Conservation (phyloP, 352 stramenopile genomes). For the Globisporangium sylvaticum region DNA sequence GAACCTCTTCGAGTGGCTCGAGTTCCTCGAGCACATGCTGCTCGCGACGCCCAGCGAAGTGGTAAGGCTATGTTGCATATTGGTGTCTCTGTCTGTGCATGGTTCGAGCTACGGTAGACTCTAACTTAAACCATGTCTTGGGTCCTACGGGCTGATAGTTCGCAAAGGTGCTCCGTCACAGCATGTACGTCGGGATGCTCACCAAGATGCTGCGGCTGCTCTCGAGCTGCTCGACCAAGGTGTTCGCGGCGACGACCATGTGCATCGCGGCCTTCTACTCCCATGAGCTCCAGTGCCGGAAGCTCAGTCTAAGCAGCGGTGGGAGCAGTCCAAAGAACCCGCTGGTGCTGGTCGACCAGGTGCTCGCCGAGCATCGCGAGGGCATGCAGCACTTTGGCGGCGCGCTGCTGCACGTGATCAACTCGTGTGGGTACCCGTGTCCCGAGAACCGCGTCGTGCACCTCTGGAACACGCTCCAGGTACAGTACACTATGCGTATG, state of each 20-base stretch:
- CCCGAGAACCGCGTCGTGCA: conserved; percentile 28
- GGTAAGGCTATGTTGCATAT: conserved; percentile 14
- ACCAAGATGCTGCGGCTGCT: conserved; percentile 61
- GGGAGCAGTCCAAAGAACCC: background rate
- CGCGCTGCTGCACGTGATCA: conserved; percentile 75
- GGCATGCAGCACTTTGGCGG: conserved; percentile 59
- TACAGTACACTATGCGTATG: conserved; percentile 12
- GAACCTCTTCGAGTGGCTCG: conserved; percentile 57
- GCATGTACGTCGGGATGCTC: conserved; percentile 60
- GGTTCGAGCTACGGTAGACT: no score
- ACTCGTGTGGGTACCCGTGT: conserved; percentile 75
- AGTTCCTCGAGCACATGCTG: conserved; percentile 56
- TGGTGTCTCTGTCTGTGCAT: no score
- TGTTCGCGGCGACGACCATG: conserved; percentile 61
- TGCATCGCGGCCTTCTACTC: conserved; percentile 53
- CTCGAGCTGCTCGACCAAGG: conserved; percentile 46
- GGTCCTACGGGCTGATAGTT: no score
- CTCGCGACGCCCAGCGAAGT: conserved; percentile 32
- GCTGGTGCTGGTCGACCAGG: conserved; percentile 43
- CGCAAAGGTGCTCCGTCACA: conserved; percentile 32
- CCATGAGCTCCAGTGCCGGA: conserved; percentile 35
- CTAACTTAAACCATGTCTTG: no score
- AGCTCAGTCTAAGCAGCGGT: background rate
- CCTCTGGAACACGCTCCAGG: conserved; percentile 52
- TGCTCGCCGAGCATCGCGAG: conserved; percentile 43